Evolutionary conservation across 164 flowering plant species (phyloP), one percentile per base, ranked within the genome.

Genomic region (Buxus sempervirens): DNA sequence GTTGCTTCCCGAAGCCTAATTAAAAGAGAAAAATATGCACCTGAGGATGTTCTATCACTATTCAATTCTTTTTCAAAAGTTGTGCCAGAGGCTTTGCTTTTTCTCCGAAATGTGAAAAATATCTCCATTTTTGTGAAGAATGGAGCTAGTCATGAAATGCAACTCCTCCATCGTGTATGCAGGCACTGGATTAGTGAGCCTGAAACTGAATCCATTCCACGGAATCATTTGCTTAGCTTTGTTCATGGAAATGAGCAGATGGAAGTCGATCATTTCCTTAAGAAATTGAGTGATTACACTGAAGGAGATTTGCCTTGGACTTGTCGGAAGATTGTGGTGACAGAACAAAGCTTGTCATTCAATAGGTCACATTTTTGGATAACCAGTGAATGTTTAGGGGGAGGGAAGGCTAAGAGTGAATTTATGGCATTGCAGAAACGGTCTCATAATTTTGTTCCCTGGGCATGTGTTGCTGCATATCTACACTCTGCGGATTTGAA

Each of bases 381-480:
- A 70, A 82, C 82, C 70, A 82, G 87, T 75, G 96, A 91, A 78
- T 91, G 92, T 73, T 70, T 94, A 68, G 84, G 86, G 32, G 72
- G 82, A 67, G 90, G 86, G 45, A 67, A 32, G 42, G 68, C 75
- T 28, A 82, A 78, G 67, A 80, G 73, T 21, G 75, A 77, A 63
- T 69, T 76, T 64, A 56, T 69, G 49, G 54, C 70, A 64, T 58
- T 71, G 49, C 77, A 76, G 62, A 80, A 80, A 56, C 87, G 78
- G 72, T 76, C 82, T 63, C 78, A 70, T 68, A 87, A 80, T 68
- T 85, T 77, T 66, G 72, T 91, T 63, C 96, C 98, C 1, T 94
- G 96, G 96, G 97, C 95, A 38, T 82, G 88, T 85, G 90, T 91
- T 77, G 96, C 97, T 74, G 91, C 91, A 61, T 79, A 80, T 72